Conservation (phyloP, 1,139 yeast genomes). For the Geotrichum europaeum region DNA sequence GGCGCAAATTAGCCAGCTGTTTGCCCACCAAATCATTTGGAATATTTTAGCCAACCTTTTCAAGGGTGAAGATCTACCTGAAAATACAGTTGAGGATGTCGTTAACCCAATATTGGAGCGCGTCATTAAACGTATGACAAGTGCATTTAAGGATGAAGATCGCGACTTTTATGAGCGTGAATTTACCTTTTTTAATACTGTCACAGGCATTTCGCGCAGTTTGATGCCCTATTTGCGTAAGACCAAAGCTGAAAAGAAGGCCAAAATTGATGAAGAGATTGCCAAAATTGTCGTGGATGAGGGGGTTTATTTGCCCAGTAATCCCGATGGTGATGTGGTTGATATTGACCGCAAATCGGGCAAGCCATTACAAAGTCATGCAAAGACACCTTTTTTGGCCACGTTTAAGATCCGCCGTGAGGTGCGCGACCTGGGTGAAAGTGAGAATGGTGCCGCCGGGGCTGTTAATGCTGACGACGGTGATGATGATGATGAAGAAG, state of each 20-base stretch:
- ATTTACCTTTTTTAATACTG: constrained; percentile 83
- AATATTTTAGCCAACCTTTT: constrained; percentile 91
- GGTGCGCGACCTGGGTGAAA: constrained; percentile 35
- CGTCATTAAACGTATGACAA: constrained; percentile 62
- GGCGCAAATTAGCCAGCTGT: constrained; percentile 81
- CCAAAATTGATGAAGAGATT: constrained; percentile 96
- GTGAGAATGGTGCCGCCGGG: constrained; percentile 40
- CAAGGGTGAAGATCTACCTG: constrained; percentile 67
- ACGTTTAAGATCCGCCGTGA: constrained; percentile 76
- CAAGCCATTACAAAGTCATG: constrained; percentile 95
- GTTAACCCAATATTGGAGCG: constrained; percentile 78
- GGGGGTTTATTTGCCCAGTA: constrained; percentile 90
- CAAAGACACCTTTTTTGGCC: constrained; percentile 98
- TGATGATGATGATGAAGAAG: constrained; percentile 11
- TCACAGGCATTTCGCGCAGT: constrained; percentile 89
- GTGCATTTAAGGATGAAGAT: constrained; percentile 55
- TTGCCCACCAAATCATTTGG: constrained; percentile 98
- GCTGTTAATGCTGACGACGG: constrained; percentile 19
- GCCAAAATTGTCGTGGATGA: constrained; percentile 65
- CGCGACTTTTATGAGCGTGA: constrained; percentile 69
- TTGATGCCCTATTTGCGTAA: constrained; percentile 90
- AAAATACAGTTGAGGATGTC: constrained; percentile 62
- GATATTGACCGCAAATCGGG: constrained; percentile 93
- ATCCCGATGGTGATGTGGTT: constrained; percentile 90
- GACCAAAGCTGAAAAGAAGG: constrained; percentile 92